A percentile compares a stretch with the other conserved stretches of the same genome.
Evolutionary conservation across 352 stramenopile species (phyloP).

Genomic region (Globisporangium spinosum): DNA sequence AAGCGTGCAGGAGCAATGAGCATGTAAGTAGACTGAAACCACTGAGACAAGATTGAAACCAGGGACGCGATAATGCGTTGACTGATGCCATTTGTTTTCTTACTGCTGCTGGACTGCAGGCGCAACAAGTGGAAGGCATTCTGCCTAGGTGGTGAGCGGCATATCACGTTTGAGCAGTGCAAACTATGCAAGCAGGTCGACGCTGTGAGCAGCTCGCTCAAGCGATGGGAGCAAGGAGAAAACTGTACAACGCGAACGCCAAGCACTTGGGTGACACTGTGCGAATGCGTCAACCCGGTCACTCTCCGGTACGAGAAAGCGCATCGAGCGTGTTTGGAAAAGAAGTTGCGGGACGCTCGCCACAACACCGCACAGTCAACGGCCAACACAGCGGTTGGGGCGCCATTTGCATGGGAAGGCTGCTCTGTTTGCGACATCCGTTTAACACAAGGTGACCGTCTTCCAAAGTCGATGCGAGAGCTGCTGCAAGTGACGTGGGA

Average conservation of each 20-base stretch:
- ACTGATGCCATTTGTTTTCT: neutral
- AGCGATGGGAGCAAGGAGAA: slow-evolving; percentile 30
- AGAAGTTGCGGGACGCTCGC: neutral
- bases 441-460: slow-evolving; percentile 13
- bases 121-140: slow-evolving; percentile 28
- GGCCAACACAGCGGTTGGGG: neutral
- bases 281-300: slow-evolving; percentile 31
- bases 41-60: neutral
- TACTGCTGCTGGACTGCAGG: slow-evolving; percentile 1
- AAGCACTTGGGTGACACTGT: slow-evolving; percentile 44
- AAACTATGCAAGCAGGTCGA: slow-evolving; percentile 32
- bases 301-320: slow-evolving; percentile 23
- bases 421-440: slow-evolving; percentile 21
- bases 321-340: slow-evolving; percentile 38
- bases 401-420: neutral
- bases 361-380: neutral
- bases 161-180: slow-evolving; percentile 35
- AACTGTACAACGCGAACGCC: slow-evolving; percentile 25
- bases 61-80: neutral
- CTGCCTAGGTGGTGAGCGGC: slow-evolving; percentile 23
- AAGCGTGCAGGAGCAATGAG: neutral
- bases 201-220: slow-evolving; percentile 21
- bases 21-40: slow-evolving; percentile 13
- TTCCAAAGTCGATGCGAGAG: slow-evolving; percentile 28
- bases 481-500: slow-evolving; percentile 29